A percentile compares a stretch with the other conserved stretches of the same genome.
Evolutionary conservation across 2,329 filamentous ascomycete genomes (phyloP).

Genomic region (Neofusicoccum cordaticola): DNA sequence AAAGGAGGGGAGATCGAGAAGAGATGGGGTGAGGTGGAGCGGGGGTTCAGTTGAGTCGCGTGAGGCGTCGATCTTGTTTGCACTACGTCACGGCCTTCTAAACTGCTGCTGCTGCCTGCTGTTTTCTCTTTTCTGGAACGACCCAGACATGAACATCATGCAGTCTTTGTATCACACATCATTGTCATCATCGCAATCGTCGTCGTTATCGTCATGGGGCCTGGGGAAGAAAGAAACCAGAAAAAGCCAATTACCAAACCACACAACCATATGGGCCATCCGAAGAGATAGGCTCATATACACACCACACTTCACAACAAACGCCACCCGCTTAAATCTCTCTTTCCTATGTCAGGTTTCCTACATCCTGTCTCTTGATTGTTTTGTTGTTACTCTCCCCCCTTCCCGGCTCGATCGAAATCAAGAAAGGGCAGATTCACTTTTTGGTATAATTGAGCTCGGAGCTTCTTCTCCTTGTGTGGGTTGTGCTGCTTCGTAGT

Average conservation of each 20-base stretch:
- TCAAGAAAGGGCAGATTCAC: neutral
- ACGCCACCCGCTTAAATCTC: neutral
- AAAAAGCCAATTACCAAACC: conserved; percentile 1
- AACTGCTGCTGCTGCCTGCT: conserved; percentile 6
- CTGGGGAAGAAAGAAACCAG: neutral
- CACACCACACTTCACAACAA: neutral
- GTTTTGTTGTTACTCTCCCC: neutral
- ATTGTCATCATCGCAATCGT: neutral
- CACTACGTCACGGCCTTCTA: conserved; percentile 12
- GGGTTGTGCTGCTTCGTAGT: conserved; percentile 9
- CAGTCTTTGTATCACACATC: conserved; percentile 3
- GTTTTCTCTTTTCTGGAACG: neutral
- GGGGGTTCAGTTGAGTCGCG: conserved; percentile 7
- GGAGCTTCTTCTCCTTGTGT: neutral
- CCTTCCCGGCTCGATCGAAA: neutral
- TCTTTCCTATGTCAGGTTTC: conserved; percentile 14
- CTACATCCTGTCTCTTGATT: conserved; percentile 8
- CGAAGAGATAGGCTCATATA: neutral
- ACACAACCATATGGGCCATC: neutral
- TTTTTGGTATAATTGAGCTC: neutral
- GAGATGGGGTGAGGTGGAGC: conserved; percentile 6
- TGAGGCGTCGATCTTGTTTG: conserved; percentile 8
- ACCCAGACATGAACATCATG: conserved; percentile 15
- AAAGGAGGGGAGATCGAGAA: neutral
- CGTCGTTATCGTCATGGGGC: neutral